Conservation (phyloP, 345 rosid genomes). For the Hypericum perforatum region DNA sequence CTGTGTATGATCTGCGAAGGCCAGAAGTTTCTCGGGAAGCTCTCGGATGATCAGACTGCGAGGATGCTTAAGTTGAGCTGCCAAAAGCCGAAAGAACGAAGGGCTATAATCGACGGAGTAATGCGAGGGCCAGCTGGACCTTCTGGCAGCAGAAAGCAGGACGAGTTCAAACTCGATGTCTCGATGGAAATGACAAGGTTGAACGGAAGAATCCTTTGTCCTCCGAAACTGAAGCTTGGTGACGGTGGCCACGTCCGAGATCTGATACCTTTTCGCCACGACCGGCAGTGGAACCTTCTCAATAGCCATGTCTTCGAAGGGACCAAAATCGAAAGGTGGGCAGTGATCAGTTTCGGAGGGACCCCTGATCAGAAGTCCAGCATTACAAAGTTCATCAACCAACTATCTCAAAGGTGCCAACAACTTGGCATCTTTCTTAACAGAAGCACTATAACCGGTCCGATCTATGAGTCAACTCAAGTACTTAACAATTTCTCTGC, state of each 20-base stretch:
- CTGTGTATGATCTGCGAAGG: slow-evolving; percentile 95
- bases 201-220: slow-evolving; percentile 76
- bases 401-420: slow-evolving; percentile 78
- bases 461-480: slow-evolving; percentile 58
- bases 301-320: slow-evolving; percentile 75
- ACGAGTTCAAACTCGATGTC: slow-evolving; percentile 58
- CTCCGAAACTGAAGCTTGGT: slow-evolving; percentile 92
- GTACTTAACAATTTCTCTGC: slow-evolving; percentile 66
- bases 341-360: slow-evolving; percentile 83
- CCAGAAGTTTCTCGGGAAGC: slow-evolving; percentile 94
- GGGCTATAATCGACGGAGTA: slow-evolving; percentile 62
- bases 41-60: slow-evolving; percentile 90
- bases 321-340: slow-evolving; percentile 68
- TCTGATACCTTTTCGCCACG: slow-evolving; percentile 51
- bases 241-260: slow-evolving; percentile 50
- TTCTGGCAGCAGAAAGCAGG: slow-evolving; percentile 55
- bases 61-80: slow-evolving; percentile 91
- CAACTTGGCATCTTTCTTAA: slow-evolving; percentile 72
- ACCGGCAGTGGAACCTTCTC: slow-evolving; percentile 65
- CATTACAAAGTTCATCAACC: slow-evolving; percentile 69
- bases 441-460: slow-evolving; percentile 47
- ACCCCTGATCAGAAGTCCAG: slow-evolving; percentile 58
- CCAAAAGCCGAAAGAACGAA: slow-evolving; percentile 79
- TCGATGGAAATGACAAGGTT: slow-evolving; percentile 78
- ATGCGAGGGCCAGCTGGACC: slow-evolving; percentile 81